Evolutionary conservation across 1,139 yeast genomes (phyloP).

Genomic region (Kluyveromyces sp.): DNA sequence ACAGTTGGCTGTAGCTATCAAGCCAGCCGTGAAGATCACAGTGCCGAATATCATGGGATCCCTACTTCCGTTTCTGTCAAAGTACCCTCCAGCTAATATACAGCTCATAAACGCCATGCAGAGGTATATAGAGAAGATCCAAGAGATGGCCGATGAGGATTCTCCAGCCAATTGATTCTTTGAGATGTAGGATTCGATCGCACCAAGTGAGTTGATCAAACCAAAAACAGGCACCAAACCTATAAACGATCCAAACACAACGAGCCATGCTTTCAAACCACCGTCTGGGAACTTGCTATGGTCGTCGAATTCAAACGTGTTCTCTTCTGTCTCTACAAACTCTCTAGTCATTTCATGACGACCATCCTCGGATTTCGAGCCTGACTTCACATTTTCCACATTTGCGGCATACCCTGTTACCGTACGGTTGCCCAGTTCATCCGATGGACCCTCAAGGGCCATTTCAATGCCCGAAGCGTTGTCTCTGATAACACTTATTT

Average conservation of each 20-base stretch:
- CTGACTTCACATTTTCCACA: conserved; percentile 7
- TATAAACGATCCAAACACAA: conserved; percentile 47
- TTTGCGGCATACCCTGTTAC: conserved; percentile 14
- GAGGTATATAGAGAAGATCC: conserved; percentile 64
- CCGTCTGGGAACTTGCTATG: conserved; percentile 27
- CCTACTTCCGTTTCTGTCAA: conserved; percentile 45
- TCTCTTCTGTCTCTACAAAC: neutral
- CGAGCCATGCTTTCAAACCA: conserved; percentile 23
- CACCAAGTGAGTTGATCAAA: conserved; percentile 60
- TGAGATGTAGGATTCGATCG: conserved; percentile 59
- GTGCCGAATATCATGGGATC: conserved; percentile 41
- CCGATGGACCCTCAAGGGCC: conserved; percentile 5
- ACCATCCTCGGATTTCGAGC: conserved; percentile 10
- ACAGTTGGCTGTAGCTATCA: conserved; percentile 47
- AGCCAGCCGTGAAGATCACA: conserved; percentile 39
- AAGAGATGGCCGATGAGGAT: conserved; percentile 49
- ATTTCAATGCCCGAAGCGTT: neutral
- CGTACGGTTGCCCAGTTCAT: conserved; percentile 6
- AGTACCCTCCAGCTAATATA: conserved; percentile 49
- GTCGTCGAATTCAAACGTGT: conserved; percentile 3
- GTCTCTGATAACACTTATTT: neutral
- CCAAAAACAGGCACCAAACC: conserved; percentile 64
- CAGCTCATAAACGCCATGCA: conserved; percentile 54
- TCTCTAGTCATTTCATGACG: neutral
- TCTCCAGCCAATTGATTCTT: conserved; percentile 46